Base-by-base conservation (phyloP, 2,329 filamentous ascomycete genomes). In the Phialemonium atrogriseum region DNA sequence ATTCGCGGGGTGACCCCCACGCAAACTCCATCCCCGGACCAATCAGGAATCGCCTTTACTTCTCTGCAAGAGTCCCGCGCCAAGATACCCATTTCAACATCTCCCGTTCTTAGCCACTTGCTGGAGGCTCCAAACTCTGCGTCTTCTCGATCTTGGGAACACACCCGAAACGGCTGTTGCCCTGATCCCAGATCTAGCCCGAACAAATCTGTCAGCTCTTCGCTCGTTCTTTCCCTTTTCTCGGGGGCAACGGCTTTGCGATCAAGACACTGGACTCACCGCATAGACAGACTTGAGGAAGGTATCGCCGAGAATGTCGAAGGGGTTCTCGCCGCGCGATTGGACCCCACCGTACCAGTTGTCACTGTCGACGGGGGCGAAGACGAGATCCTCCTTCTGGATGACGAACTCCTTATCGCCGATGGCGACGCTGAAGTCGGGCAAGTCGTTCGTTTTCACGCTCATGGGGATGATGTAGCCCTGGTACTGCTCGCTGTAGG, bases 281-380 rank as follows among this genome's bases (percentile, higher is more conserved):
- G 71, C 74, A 47, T 83, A 83, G 34, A 80, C 59, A 15, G 65
- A 70, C 60, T 79, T 80, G 52, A 83, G 52, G 47, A 77, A 78
- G 2, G 68, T 68, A 41, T 73, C 75, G 5, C 77, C 78, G 11
- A 78, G 58, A 26, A 83, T 79, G 47, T 80, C 76, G 43, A 80
- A 77, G 3, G 56, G 47, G 50, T 71, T 58, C 32, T 58, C 54
- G 4, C 77, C 77, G 24, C 74, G 66, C 30, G 69, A 76, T 57
- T 84, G 77, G 19, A 83, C 72, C 3, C 73, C 76, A 5, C 78
- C 79, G 46, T 77, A 83, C 45, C 68, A 64, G 50, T 66, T 67
- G 3, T 66, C 68, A 29, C 66, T 59, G 9, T 68, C 68, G 1
- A 66, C 65, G 32, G 68, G 60, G 2, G 73, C 66, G 40, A 79